Base-by-base conservation (phyloP, 2,329 filamentous ascomycete species). In the Rhinocladiella mackenziei region DNA sequence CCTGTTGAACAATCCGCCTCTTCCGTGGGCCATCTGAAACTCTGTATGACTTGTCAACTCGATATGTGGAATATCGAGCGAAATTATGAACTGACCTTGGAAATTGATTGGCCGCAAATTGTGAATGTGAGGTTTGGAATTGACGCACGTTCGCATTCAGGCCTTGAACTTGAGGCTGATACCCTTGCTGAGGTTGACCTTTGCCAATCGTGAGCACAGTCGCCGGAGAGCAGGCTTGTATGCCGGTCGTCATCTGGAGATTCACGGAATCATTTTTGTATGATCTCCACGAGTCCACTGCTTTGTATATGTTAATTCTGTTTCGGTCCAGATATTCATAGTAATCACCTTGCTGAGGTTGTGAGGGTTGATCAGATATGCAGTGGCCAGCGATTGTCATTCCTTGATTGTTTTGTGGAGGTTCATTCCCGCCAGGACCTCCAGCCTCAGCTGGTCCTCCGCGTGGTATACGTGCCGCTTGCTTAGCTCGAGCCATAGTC, bases 21-120 rank as follows among this genome's bases (percentile, higher is more conserved):
- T 52, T 44, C 17, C 18, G 32, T 9, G 19, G 43, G 20, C 50
- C 50, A 47, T 51, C 34, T 13, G 48, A 45, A 7, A 45, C 25
- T 41, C 53, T 56, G 39, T 54, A 52, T 36, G 40, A 10, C 28
- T 57, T 56, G 54, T 57, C 38, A 57, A 57, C 48, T 48, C 53
- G 54, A 54, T 55, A 53, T 33, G 39, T 46, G 34, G 55, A 39
- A 53, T 56, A 55, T 43, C 49, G 51, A 53, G 45, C 41, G 32
- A 50, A 50, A 13, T 37, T 48, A 28, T 53, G 46, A 20, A 57
- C 54, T 55, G 42, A 57, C 54, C 55, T 56, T 29, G 53, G 26
- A 30, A 45, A 35, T 33, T 55, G 40, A 37, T 45, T 38, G 22
- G 48, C 37, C 15, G 39, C 43, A 33, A 29, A 35, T 4, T 42